These are phyloP conservation scores for Plicaturopsis crispa DNA, from an alignment of 768 basidiomycete species.

Conservation along the genomic window DNA sequence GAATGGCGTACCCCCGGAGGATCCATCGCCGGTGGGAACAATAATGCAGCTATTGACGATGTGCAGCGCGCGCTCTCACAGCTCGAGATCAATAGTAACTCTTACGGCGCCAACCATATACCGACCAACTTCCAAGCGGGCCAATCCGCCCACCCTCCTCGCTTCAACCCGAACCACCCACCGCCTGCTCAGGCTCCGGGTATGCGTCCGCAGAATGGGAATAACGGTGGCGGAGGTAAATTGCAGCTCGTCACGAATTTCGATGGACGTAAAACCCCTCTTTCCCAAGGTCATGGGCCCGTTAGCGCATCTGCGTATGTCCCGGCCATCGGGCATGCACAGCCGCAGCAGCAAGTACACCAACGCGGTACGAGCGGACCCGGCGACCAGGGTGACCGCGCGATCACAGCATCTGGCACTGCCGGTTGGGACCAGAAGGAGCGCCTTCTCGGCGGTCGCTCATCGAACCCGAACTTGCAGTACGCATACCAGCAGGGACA, in stretches of 20 bases:
- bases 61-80: conserved; percentile 66
- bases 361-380: conserved; percentile 19
- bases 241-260: conserved; percentile 54
- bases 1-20: conserved; percentile 51
- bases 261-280: conserved; percentile 60
- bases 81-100: conserved; percentile 49
- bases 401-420: conserved; percentile 26
- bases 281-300: conserved; percentile 37
- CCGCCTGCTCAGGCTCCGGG: conserved; percentile 37
- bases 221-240: conserved; percentile 25
- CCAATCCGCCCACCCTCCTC: conserved; percentile 58
- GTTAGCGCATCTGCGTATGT: conserved; percentile 40
- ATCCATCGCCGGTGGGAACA: conserved; percentile 16
- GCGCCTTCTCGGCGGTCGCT: conserved; percentile 42
- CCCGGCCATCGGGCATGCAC: conserved; percentile 26
- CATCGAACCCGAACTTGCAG: conserved; percentile 66
- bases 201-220: conserved; percentile 31
- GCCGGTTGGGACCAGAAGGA: conserved; percentile 64
- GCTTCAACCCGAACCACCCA: conserved; percentile 51
- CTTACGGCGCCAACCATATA: conserved; percentile 20
- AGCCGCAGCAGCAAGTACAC: conserved; percentile 30
- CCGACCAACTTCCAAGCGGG: conserved; percentile 28
- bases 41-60: conserved; percentile 52
- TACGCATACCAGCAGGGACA: conserved; percentile 42
- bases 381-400: conserved; percentile 25